These are phyloP conservation scores for Torulaspora indica DNA, from an alignment of 805 yeast genomes.

Conservation along the genomic window DNA sequence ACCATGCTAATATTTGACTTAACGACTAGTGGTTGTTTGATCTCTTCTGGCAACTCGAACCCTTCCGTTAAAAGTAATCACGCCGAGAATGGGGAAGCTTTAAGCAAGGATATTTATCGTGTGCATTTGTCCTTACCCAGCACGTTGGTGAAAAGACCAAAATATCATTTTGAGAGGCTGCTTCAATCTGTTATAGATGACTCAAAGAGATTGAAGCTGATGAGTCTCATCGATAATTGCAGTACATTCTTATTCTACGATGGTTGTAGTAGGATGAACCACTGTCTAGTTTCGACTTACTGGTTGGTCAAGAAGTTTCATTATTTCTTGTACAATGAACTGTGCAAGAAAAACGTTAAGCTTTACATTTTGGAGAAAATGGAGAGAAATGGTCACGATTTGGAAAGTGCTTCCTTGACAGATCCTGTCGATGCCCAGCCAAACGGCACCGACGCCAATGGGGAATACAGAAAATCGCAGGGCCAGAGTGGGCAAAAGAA, in stretches of 20 bases:
- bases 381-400: slow-evolving; percentile 4
- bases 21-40: slow-evolving; percentile 22
- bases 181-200: slow-evolving; percentile 25
- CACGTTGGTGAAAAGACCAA: slow-evolving; percentile 32
- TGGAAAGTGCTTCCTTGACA: not conserved
- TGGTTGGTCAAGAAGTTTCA: slow-evolving; percentile 25
- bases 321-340: slow-evolving; percentile 8
- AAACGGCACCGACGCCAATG: not conserved
- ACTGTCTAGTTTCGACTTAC: slow-evolving; percentile 27
- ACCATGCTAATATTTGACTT: slow-evolving; percentile 23
- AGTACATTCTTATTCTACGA: slow-evolving; percentile 28
- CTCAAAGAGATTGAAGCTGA: slow-evolving; percentile 16
- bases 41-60: slow-evolving; percentile 13
- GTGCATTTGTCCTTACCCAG: slow-evolving; percentile 33
- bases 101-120: slow-evolving; percentile 16
- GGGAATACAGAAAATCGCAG: not conserved
- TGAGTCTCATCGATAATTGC: slow-evolving; percentile 18
- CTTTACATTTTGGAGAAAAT: slow-evolving; percentile 12
- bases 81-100: slow-evolving; percentile 3
- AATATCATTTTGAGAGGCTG: slow-evolving; percentile 28
- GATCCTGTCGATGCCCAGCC: not conserved
- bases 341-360: slow-evolving; percentile 9
- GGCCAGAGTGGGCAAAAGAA: slow-evolving; percentile 6
- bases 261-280: slow-evolving; percentile 20
- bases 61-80: not conserved